Percentiles rank a stretch among this genome's conserved stretches.
Evolutionary conservation across 2,329 filamentous ascomycete species (phyloP).

Genomic region (Basipetospora chlamydospora): DNA sequence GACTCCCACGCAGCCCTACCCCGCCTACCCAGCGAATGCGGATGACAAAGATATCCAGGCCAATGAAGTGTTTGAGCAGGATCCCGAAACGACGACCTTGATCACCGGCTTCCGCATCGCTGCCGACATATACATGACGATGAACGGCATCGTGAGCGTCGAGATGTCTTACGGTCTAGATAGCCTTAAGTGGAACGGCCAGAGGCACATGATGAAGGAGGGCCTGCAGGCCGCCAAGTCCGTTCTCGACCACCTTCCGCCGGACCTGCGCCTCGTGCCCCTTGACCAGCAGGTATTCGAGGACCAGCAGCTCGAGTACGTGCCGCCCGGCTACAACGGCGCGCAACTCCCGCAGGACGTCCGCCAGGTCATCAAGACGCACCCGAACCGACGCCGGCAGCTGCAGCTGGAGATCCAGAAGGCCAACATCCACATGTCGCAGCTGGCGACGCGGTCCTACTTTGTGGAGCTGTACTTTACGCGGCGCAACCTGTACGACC

Average conservation of each 20-base stretch:
- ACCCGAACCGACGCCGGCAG: constrained; percentile 35
- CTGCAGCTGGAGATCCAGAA: constrained; percentile 84
- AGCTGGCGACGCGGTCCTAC: constrained; percentile 68
- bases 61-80: constrained; percentile 56
- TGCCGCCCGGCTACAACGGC: constrained; percentile 1
- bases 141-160: constrained; percentile 63
- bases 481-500: constrained; percentile 49
- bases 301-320: constrained; percentile 14
- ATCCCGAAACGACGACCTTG: constrained; percentile 50
- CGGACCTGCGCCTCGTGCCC: constrained; percentile 46
- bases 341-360: constrained; percentile 22
- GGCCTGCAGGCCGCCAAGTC: constrained; percentile 57
- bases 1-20: constrained; percentile 61
- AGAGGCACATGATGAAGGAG: constrained; percentile 57
- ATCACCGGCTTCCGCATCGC: constrained; percentile 71
- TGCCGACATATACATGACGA: constrained; percentile 64
- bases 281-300: constrained; percentile 17
- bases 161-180: constrained; percentile 73
- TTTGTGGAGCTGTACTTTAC: constrained; percentile 78
- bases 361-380: constrained; percentile 31
- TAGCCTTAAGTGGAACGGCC: constrained; percentile 63
- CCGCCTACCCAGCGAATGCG: constrained; percentile 64
- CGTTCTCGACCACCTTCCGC: constrained; percentile 51
- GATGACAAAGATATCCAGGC: constrained; percentile 71
- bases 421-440: constrained; percentile 73